Evolutionary conservation across 2,329 filamentous ascomycete genomes (phyloP), one percentile per base, ranked within the genome.

Genomic region (Parascedosporium putredinis): DNA sequence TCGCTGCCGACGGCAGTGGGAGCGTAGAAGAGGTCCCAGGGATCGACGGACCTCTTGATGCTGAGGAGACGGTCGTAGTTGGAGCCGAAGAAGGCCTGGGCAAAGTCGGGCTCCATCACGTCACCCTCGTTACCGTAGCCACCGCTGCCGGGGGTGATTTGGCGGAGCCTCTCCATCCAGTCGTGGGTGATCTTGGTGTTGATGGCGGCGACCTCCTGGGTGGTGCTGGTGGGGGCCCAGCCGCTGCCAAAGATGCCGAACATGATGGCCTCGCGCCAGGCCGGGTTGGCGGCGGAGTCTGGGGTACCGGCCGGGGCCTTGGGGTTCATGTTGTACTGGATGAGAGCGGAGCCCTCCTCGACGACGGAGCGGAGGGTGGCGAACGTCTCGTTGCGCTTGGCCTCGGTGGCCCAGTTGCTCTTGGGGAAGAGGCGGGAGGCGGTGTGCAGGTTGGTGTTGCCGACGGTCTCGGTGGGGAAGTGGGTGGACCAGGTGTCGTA

Each of bases 381-480:
- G 49, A 56, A 23, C 4, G 56, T 59, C 2, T 67, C 60, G 49
- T 67, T 61, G 24, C 62, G 50, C 12, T 45, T 60, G 22, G 56
- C 60, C 36, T 65, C 59, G 24, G 62, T 65, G 27, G 63, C 58
- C 46, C 62, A 61, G 12, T 50, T 50, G 34, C 40, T 45, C 24
- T 50, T 63, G 50, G 66, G 59, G 55, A 60, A 64, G 16, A 55
- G 50, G n/a, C 49, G 44, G 24, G 49, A 53, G 25, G 59, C 58
- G 49, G 61, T 61, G 42, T 58, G 57, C 38, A 58, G 54, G 50
- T 60, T 63, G 54, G 75, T 74, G 20, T 84, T 83, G 55, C 79
- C 72, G 2, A 64, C 64, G 49, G 57, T 58, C 45, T 64, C 63
- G n/a, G 65, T 65, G 50, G 67, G 71, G 3, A 68, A 56, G 8